phyloP scores from a whole-genome alignment of 495 filamentous ascomycete species.

The Aspergillus ostianus region DNA sequence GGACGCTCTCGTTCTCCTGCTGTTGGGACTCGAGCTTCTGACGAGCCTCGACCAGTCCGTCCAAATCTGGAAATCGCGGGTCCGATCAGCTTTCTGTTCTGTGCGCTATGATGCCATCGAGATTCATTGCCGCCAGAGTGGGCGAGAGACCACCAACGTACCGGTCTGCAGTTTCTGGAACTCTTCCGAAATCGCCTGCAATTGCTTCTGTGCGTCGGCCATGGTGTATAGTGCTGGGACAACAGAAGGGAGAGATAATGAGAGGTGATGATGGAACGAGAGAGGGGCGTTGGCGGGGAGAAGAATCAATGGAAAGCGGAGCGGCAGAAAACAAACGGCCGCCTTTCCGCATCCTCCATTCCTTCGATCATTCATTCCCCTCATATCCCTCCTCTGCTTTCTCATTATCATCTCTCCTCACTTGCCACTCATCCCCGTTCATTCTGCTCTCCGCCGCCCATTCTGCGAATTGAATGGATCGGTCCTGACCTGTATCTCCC shows the following conservation, averaged over 20 bases:
- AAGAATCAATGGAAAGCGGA: slow-evolving; percentile 16
- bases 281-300: slow-evolving; percentile 15
- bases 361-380: slow-evolving; percentile 5
- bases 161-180: slow-evolving; percentile 84
- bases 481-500: background rate
- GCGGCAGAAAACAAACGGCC: slow-evolving; percentile 16
- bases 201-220: slow-evolving; percentile 57
- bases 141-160: slow-evolving; percentile 27
- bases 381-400: slow-evolving; percentile 5
- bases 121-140: background rate
- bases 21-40: slow-evolving; percentile 93
- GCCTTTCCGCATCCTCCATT: slow-evolving; percentile 12
- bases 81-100: slow-evolving; percentile 13
- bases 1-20: slow-evolving; percentile 86
- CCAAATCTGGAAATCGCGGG: slow-evolving; percentile 60
- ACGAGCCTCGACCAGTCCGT: slow-evolving; percentile 69
- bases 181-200: slow-evolving; percentile 83
- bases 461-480: background rate
- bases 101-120: background rate
- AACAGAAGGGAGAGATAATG: slow-evolving; percentile 20
- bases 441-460: background rate
- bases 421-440: background rate
- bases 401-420: background rate
- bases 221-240: slow-evolving; percentile 29
- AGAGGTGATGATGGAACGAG: slow-evolving; percentile 19